Evolutionary conservation across 305 asterid species (phyloP).

Genomic region (Nicotiana rustica): DNA sequence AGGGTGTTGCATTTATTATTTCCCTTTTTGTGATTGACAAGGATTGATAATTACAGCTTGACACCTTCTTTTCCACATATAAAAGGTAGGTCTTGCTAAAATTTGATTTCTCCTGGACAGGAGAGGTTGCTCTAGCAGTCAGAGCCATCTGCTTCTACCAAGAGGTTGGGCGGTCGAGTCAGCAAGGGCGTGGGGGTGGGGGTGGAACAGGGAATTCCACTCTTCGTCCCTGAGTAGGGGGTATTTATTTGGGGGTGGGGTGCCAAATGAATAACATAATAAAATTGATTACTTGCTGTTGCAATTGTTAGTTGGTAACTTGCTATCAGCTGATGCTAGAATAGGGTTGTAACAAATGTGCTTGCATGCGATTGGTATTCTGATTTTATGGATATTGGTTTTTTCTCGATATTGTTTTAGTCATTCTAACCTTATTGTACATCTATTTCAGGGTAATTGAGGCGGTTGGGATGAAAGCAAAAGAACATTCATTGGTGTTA

Average conservation of each 20-base stretch:
- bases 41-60: slow-evolving; percentile 23
- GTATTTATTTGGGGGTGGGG: background rate
- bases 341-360: background rate
- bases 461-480: slow-evolving; percentile 70
- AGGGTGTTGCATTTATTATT: slow-evolving; percentile 14
- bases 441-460: slow-evolving; percentile 78
- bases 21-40: background rate
- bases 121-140: background rate
- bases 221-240: background rate
- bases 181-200: background rate
- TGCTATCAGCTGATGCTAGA: background rate
- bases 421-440: slow-evolving; percentile 25
- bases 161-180: background rate
- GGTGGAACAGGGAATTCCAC: background rate
- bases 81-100: background rate
- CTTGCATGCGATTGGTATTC: background rate
- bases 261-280: background rate
- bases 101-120: background rate
- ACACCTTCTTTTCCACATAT: background rate
- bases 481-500: slow-evolving; percentile 66
- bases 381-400: background rate
- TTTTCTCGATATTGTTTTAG: slow-evolving; percentile 7
- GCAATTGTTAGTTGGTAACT: background rate
- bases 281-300: background rate
- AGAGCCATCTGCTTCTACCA: slow-evolving; percentile 22